A percentile compares a stretch with the other conserved stretches of the same genome.
These are phyloP conservation scores for Ceratocystis harringtonii DNA, from an alignment of 2,329 filamentous ascomycete species.

Conservation along the genomic window DNA sequence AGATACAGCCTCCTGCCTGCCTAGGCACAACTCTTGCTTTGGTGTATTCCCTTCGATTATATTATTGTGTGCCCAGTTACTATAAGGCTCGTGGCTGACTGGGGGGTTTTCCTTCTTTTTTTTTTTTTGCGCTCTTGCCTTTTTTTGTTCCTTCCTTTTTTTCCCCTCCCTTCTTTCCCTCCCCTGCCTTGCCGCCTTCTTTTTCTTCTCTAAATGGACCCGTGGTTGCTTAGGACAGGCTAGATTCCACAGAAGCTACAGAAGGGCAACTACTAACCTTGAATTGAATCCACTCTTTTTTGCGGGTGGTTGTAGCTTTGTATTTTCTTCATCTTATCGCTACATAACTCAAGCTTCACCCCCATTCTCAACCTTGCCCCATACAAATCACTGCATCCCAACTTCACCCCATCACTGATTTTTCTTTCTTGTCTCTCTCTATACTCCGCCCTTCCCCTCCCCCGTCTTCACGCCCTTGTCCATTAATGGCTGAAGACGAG, in stretches of 20 bases:
- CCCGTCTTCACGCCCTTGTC: background rate
- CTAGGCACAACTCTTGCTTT: background rate
- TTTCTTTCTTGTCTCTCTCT: background rate
- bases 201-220: background rate
- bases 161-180: background rate
- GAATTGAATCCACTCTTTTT: slow-evolving; percentile 10
- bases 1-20: background rate
- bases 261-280: background rate
- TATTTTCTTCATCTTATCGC: slow-evolving; percentile 14
- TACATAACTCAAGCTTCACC: slow-evolving; percentile 5
- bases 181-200: background rate
- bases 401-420: background rate
- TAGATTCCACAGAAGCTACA: background rate
- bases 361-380: slow-evolving; percentile 3
- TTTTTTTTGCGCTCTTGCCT: background rate
- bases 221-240: background rate
- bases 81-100: background rate
- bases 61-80: background rate
- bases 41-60: background rate
- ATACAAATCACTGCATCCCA: background rate
- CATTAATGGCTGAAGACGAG: slow-evolving; percentile 14
- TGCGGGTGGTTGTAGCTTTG: slow-evolving; percentile 8
- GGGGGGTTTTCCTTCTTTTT: background rate
- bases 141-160: background rate
- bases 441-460: background rate